Evolutionary conservation across 768 basidiomycete genomes (phyloP), one percentile per base, ranked within the genome.

Genomic region (Amanita phalloides): DNA sequence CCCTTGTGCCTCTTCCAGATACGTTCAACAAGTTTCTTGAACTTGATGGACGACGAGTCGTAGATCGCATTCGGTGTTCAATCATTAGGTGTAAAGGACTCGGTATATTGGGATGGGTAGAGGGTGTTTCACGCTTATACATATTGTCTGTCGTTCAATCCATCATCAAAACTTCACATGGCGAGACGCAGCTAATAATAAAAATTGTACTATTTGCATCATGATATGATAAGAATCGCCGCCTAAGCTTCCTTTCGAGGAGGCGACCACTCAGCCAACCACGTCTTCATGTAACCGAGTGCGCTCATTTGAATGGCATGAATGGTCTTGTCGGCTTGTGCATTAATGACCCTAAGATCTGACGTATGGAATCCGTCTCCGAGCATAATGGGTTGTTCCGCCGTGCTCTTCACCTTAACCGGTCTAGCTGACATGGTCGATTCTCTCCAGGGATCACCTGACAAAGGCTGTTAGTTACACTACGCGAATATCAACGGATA

Each of bases 391-490:
- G 81, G 79, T 57, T 82, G 82, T 1, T 61, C 61, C 0, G 71
- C 50, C 3, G 78, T 82, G 60, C 74, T 82, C 20, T 60, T 37
- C 48, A 75, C 67, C 52, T 63, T 54, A 17, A 72, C 67, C 10
- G 69, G 69, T 21, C 76, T 72, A 0, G 84, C 77, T 3, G 84
- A 86, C 4, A 86, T 69, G 0, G 84, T 86, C 5, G 79, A 76
- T 49, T 81, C 79, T 46, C 77, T 73, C 84, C 84, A 87, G 14
- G 86, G 84, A 58, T 87, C 84, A 41, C 82, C 84, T 86, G 10
- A 20, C 17, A 17, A n/a, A 35, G 11, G 14, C 6, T 38, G 36
- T 46, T 3, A 26, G 25, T 13, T 8, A 25, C 4, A 30, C 4
- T 9, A 2, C 3, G 3, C 5, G 5, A 17, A 23, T 14, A 14